phyloP scores from a whole-genome alignment of 192 early-diverging fungal species.

The Backusella liffmaniae region DNA sequence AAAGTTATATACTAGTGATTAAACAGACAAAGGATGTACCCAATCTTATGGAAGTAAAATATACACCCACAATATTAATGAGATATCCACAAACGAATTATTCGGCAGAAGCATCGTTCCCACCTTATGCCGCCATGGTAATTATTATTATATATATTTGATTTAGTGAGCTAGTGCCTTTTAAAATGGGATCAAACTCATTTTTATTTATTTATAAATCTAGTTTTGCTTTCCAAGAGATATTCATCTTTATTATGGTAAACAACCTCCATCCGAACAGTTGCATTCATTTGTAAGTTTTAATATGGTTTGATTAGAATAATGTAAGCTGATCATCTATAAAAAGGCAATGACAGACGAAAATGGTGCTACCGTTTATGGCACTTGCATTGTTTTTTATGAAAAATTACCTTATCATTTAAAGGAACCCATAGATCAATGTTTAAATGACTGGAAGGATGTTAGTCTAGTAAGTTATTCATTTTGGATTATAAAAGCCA shows the following conservation, averaged over 20 bases:
- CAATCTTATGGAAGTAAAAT: slow-evolving; percentile 29
- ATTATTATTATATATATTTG: neutral
- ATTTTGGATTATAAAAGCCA: neutral
- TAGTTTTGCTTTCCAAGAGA: slow-evolving; percentile 42
- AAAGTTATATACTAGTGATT: neutral
- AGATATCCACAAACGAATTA: slow-evolving; percentile 27
- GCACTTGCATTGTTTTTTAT: slow-evolving; percentile 32
- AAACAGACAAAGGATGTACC: slow-evolving; percentile 7
- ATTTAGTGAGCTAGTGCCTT: too few relatives aligned
- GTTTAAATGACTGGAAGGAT: slow-evolving; percentile 15
- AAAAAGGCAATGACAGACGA: slow-evolving; percentile 37
- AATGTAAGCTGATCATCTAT: too few relatives aligned
- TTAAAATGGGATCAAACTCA: neutral
- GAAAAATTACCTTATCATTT: slow-evolving; percentile 17
- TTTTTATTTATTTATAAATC: neutral
- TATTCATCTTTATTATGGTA: slow-evolving; percentile 26
- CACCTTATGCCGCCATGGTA: slow-evolving; percentile 36
- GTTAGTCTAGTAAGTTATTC: neutral
- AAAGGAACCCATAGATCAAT: slow-evolving; percentile 11
- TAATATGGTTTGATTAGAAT: neutral
- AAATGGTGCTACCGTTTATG: slow-evolving; percentile 26
- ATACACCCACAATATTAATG: slow-evolving; percentile 25
- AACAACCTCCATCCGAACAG: slow-evolving; percentile 24
- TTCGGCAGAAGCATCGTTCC: slow-evolving; percentile 22
- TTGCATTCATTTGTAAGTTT: slow-evolving; percentile 36